A percentile compares a stretch with the other conserved stretches of the same genome.
Evolutionary conservation across 139 green algal genomes (phyloP).

Genomic region (Coelastrella sp.): DNA sequence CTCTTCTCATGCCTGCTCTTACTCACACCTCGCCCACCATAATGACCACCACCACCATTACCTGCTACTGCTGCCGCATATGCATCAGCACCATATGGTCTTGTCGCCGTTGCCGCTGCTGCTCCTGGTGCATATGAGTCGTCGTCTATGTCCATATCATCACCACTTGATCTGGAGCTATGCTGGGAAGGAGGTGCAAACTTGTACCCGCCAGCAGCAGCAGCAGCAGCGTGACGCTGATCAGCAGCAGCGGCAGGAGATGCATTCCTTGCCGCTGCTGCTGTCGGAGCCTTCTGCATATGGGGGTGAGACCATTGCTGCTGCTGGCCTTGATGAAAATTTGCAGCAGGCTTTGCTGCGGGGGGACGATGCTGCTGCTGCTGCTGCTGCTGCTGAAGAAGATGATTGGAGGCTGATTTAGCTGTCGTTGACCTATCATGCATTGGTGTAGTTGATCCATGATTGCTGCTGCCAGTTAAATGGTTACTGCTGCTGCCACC

Average conservation of each 20-base stretch:
- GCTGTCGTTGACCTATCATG: no score
- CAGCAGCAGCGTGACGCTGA: neutral
- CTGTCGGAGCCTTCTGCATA: neutral
- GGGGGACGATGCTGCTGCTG: conserved; percentile 3
- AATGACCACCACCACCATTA: no score
- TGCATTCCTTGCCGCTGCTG: neutral
- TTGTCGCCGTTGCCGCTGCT: no score
- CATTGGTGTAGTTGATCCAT: no score
- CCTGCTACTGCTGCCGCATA: neutral
- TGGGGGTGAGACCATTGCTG: neutral
- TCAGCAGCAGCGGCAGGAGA: neutral
- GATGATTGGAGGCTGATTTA: no score
- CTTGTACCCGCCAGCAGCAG: neutral
- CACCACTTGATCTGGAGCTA: no score
- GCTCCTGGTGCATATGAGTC: no score
- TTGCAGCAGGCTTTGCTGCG: no score
- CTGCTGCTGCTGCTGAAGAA: neutral
- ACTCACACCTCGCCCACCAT: neutral
- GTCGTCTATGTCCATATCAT: neutral
- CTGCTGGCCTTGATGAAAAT: neutral
- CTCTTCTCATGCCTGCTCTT: neutral
- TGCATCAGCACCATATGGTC: neutral
- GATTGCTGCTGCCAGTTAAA: neutral
- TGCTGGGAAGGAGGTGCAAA: neutral
- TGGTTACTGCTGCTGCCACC: neutral